Evolutionary conservation across 1,284 basidiomycete genomes (phyloP), one percentile per base, ranked within the genome.

Genomic region (Tylopilus sp.): DNA sequence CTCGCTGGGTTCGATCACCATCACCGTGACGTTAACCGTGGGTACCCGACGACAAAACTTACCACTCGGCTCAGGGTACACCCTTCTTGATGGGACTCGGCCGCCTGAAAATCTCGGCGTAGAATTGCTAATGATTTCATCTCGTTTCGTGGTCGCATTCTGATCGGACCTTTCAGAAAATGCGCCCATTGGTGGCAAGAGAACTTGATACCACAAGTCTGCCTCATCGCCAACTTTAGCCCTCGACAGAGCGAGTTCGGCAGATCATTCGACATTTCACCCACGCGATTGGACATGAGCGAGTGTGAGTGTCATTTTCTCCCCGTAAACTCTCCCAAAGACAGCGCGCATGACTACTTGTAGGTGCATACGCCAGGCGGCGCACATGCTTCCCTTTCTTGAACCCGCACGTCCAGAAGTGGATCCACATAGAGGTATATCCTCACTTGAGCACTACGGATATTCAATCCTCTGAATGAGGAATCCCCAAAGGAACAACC

Each of bases 131-230:
- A 15, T 26, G 10, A 26, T 32, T 8, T 36, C 24, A 20, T 42
- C 28, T 32, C 36, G 22, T 35, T 22, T n/a, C 31, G 13, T 35
- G n/a, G 25, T 31, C 24, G 10, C 7, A 22, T 48, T n/a, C 43
- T 49, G 56, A 50, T 54, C 24, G 35, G 43, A 43, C 49, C 50
- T 48, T 32, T 32, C 20, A 26, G 32, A 57, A n/a, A n/a, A n/a
- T n/a, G n/a, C n/a, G n/a, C n/a, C n/a, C n/a, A n/a, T n/a, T n/a
- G n/a, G n/a, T n/a, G 48, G 32, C 2, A 7, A n/a, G 17, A 17
- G 32, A 33, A 33, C 32, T 17, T 39, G 36, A 37, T 7, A n/a
- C n/a, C n/a, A 40, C 43, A 36, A 8, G 50, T 39, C 33, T 19
- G 37, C 25, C 35, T 53, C 28, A 17, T 36, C 48, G 42, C 40